Base-by-base conservation (phyloP, 179 eudicot species). In the Beta lomatogona region DNA sequence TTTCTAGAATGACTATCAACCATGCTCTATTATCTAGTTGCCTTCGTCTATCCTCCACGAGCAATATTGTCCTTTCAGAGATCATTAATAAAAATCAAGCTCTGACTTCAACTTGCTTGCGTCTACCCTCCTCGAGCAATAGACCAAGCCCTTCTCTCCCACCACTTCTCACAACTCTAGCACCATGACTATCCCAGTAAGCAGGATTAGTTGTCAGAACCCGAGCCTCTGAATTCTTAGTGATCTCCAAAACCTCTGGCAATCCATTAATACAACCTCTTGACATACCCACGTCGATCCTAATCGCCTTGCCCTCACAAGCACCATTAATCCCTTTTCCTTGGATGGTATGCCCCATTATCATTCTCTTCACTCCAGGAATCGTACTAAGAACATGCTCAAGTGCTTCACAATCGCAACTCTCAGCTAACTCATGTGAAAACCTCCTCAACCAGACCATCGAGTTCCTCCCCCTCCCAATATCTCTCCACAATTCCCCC, bases 341-440 rank as follows among this genome's bases (percentile, higher is more conserved):
- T 82, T 95, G 99, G 78, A 95, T 94, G 0, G 99, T 95, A 85
- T 95, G 99, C 76, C 99, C 99, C 99, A 95, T 91, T 73, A 95
- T 89, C 98, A 95, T 90, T 91, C 99, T 95, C 90, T 82, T 95
- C 13, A 87, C 95, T 69, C 99, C 99, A 0, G 99, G 98, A 71
- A 95, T 90, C 7, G 93, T 91, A 22, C 87, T 83, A 53, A 95
- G 92, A 36, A 91, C 99, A 80, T 86, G 92, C 77, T 94, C 96
- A 59, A 95, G 91, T 41, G 84, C 83, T 52, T 88, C 85, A 74
- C 99, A 94, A 84, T 95, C 99, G 59, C 99, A 91, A 25, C 90
- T 89, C 82, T 85, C 86, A 0, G 89, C 92, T 75, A 85, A 48
- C 65, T 91, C 92, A 13, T 90, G 59, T 0, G 99, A 95, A 77